Conservation (phyloP, 306 rosid species). For the Sophora flavescens region DNA sequence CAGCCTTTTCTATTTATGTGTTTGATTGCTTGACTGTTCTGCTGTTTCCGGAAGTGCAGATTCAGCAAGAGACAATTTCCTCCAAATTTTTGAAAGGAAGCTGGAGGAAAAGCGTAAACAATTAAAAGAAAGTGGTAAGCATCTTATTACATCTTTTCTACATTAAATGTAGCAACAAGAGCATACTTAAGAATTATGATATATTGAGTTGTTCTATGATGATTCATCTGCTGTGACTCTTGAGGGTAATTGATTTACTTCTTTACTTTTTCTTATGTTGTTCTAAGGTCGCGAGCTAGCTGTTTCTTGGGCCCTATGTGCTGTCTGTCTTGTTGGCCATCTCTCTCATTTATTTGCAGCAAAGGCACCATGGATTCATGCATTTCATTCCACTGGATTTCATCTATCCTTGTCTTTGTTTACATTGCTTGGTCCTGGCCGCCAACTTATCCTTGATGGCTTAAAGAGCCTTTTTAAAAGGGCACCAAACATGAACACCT, state of each 20-base stretch:
- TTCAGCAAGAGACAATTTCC: conserved; percentile 73
- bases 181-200: conserved; percentile 40
- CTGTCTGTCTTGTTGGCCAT: conserved; percentile 94
- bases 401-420: conserved; percentile 86
- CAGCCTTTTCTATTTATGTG: conserved; percentile 40
- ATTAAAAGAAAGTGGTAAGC: conserved; percentile 86
- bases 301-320: conserved; percentile 95
- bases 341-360: conserved; percentile 89
- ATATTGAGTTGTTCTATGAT: conserved; percentile 39
- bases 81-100: conserved; percentile 83
- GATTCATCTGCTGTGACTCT: conserved; percentile 34
- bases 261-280: conserved; percentile 38
- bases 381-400: conserved; percentile 83
- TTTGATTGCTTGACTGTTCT: conserved; percentile 50
- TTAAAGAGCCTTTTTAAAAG: conserved; percentile 80
- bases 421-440: conserved; percentile 96
- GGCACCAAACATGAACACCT: conserved; percentile 94
- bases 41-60: conserved; percentile 69
- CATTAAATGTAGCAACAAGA: conserved; percentile 43
- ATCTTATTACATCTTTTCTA: conserved; percentile 38
- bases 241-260: conserved; percentile 43
- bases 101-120: conserved; percentile 83
- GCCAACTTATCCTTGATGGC: conserved; percentile 89
- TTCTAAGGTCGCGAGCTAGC: conserved; percentile 84
- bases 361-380: conserved; percentile 85